These are phyloP conservation scores for Stachybotrys elegans DNA, from an alignment of 2,329 filamentous ascomycete species.

Conservation along the genomic window DNA sequence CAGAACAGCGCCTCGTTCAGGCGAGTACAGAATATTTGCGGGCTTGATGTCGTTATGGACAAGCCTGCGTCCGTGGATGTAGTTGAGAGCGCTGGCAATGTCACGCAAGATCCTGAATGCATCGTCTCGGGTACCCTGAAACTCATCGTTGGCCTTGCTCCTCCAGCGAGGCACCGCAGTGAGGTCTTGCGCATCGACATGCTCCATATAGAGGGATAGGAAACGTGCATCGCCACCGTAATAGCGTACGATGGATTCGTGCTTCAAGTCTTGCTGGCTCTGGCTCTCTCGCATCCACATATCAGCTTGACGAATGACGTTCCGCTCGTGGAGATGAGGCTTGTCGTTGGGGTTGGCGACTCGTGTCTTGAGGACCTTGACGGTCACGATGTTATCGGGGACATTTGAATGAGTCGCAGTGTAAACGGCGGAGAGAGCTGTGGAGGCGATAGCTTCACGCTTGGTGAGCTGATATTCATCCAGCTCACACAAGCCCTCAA, in stretches of 20 bases:
- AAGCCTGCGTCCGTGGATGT: slow-evolving; percentile 47
- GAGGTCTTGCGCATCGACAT: slow-evolving; percentile 52
- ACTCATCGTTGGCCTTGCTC: slow-evolving; percentile 39
- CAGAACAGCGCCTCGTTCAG: slow-evolving; percentile 52
- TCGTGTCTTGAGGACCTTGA: slow-evolving; percentile 56
- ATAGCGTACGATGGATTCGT: slow-evolving; percentile 53
- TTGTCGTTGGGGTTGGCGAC: slow-evolving; percentile 34
- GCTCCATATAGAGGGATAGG: slow-evolving; percentile 57
- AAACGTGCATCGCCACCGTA: slow-evolving; percentile 57
- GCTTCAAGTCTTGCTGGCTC: slow-evolving; percentile 49
- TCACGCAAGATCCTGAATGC: slow-evolving; percentile 49
- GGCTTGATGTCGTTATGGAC: slow-evolving; percentile 62
- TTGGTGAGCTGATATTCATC: slow-evolving; percentile 52
- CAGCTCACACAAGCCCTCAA: slow-evolving; percentile 45
- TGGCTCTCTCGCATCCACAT: slow-evolving; percentile 55
- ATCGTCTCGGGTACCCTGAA: slow-evolving; percentile 43
- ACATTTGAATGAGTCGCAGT: slow-evolving; percentile 49
- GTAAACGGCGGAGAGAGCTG: slow-evolving; percentile 50
- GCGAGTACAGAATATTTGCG: slow-evolving; percentile 55
- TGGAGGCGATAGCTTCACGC: slow-evolving; percentile 50
- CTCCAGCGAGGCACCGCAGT: slow-evolving; percentile 46
- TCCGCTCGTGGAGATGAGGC: slow-evolving; percentile 45
- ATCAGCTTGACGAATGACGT: slow-evolving; percentile 54
- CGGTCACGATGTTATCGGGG: slow-evolving; percentile 50
- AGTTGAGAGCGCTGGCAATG: slow-evolving; percentile 48